Evolutionary conservation across 345 rosid genomes (phyloP).

Genomic region (Syzygium oleosum): DNA sequence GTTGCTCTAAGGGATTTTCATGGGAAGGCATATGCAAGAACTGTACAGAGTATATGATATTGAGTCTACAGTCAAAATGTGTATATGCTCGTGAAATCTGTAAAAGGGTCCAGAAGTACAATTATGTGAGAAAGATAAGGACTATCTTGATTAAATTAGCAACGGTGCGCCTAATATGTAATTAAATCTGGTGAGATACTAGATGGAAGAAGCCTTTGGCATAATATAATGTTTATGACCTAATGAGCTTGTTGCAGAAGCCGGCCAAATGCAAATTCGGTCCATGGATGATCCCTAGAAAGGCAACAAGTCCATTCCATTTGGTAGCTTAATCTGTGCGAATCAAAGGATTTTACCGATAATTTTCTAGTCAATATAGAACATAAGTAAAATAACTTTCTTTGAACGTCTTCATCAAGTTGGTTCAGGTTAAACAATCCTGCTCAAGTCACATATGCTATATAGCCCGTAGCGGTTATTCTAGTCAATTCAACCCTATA

Average conservation of each 20-base stretch:
- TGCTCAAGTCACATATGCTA: background rate
- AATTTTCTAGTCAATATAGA: background rate
- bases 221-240: background rate
- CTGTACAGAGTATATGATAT: background rate
- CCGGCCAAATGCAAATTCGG: background rate
- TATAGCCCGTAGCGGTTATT: background rate
- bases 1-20: background rate
- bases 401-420: background rate
- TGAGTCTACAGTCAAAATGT: background rate
- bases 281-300: background rate
- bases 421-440: background rate
- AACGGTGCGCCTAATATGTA: background rate
- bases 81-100: background rate
- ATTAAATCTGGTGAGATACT: background rate
- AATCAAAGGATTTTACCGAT: background rate
- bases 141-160: background rate
- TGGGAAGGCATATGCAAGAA: background rate
- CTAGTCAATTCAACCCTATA: background rate
- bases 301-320: background rate
- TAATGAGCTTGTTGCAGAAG: background rate
- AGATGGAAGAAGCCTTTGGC: background rate
- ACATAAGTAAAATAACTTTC: background rate
- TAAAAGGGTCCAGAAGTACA: background rate
- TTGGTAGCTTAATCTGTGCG: background rate
- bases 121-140: background rate